A percentile compares a stretch with the other conserved stretches of the same genome.
Evolutionary conservation across 2,329 filamentous ascomycete genomes (phyloP).

Genomic region (Cladophialophora exuberans): DNA sequence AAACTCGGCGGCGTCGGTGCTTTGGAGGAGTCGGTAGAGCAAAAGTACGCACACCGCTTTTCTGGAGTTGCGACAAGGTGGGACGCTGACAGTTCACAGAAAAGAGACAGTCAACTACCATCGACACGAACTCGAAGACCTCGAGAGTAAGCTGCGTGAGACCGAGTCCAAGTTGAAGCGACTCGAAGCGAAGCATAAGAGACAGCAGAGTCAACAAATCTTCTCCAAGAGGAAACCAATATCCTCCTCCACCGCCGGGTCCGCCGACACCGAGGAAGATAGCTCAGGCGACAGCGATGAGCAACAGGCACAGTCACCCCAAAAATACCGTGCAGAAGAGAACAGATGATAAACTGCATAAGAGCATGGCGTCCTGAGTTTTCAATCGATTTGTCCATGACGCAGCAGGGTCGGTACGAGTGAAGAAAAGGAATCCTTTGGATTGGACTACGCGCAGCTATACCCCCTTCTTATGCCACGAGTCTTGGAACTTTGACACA

Average conservation of each 20-base stretch:
- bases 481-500: not conserved
- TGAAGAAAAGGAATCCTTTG: not conserved
- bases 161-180: conserved; percentile 76
- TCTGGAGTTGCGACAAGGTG: conserved; percentile 35
- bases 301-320: conserved; percentile 15
- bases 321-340: not conserved
- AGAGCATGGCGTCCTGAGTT: conserved; percentile 8
- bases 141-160: conserved; percentile 81
- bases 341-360: conserved; percentile 8
- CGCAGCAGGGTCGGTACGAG: not conserved
- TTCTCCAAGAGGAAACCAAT: conserved; percentile 14
- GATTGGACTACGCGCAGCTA: not conserved
- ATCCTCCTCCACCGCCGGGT: conserved; percentile 1
- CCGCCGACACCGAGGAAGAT: conserved; percentile 20
- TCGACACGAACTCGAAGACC: conserved; percentile 77
- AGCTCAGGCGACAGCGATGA: conserved; percentile 29
- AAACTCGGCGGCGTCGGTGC: conserved; percentile 78
- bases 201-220: conserved; percentile 23
- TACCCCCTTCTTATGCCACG: not conserved
- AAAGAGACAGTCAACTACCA: conserved; percentile 77
- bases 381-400: conserved; percentile 3
- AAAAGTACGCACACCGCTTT: conserved; percentile 69
- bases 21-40: conserved; percentile 73
- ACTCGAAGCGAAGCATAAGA: conserved; percentile 28
- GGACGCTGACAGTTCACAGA: conserved; percentile 50